Evolutionary conservation across 768 basidiomycete species (phyloP), one percentile per base, ranked within the genome.

Genomic region (Leccinellum rugosiceps): DNA sequence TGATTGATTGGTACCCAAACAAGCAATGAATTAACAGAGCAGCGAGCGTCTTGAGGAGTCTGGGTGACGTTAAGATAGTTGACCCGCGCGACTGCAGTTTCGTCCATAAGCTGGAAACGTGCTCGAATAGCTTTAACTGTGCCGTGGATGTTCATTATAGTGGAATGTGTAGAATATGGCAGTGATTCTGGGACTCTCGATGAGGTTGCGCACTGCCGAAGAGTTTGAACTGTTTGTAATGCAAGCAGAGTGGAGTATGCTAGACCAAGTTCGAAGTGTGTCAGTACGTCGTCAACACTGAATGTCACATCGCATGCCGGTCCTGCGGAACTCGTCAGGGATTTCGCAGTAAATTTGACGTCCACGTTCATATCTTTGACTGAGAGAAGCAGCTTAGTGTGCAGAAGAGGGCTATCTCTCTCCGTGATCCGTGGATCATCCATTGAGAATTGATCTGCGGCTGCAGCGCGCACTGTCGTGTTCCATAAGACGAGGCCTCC

Each of bases 201-300:
- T 21, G 54, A 60, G 26, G 45, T 54, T 35, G 56, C 56, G 57
- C 64, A 65, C 23, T 65, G 64, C 5, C 63, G 43, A 26, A 90
- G 66, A 1, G 70, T 66, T 58, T 76, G 71, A 14, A 88, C 30
- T 3, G 83, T 83, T 47, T 80, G 79, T 8, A 78, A 50, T 10
- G 86, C 89, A 49, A 92, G 79, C 44, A 94, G 75, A 15, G 77
- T 63, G 63, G 84, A 86, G 67, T 94, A 94, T 30, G 87, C 74
- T 67, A 88, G 84, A 15, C 83, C 81, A 54, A 91, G 71, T 63
- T 84, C 80, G 58, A 92, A 77, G 45, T 75, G 75, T 6, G 77
- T 75, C 34, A 78, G 76, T 30, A 86, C 69, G 51, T 79, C 77
- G 15, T 86, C 83, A 19, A 89, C 72, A n/a, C 74, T 65, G 14